Base-by-base conservation (phyloP, 163 green algal genomes). In the Chlamydomonas reinhardtii region DNA sequence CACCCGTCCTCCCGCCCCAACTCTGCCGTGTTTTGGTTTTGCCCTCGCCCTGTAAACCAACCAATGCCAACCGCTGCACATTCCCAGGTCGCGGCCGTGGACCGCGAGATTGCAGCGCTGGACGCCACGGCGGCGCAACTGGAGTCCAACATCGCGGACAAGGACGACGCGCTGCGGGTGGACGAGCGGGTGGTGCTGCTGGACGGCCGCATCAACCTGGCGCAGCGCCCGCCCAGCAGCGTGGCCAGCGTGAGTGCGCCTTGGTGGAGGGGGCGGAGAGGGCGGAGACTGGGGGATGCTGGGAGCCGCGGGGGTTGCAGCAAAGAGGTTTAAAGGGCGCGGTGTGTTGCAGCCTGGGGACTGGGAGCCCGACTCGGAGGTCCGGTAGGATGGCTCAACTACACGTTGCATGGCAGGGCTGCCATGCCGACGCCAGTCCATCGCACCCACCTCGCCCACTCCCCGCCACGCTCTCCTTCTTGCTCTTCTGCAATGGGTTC, bases 151-250 rank as follows among this genome's bases (percentile, higher is more conserved):
- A 88, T 92, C 27, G 16, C 22, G 34, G 89, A 93, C 78, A 93
- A 93, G 78, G 78, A 87, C 65, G 32, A 65, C 4, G 78, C 89
- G 29, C 78, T 91, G 70, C 39, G 66, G 20, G 52, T 89, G 27
- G 89, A 93, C 48, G 84, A 91, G 86, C 83, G 75, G 43, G 79
- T 87, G 48, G 83, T 91, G 69, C 68, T 93, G 78, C 73, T 93
- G 59, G 89, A 93, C 65, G 89, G 89, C 32, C 86, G 89, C 35
- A 87, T 91, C 74, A 90, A 91, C 73, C 5, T 93, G 61, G 54
- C n/a, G 27, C 79, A 82, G 43, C 73, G 85, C 17, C 89, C 89
- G 24, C 86, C 89, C 35, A 75, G 69, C 32, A 82, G 61, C 32
- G 79, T 91, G 11, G 85, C 76, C 31, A 85, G 65, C 70, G 78